Conservation (phyloP, 2,329 filamentous ascomycete species). For the Aspergillus amoenus region DNA sequence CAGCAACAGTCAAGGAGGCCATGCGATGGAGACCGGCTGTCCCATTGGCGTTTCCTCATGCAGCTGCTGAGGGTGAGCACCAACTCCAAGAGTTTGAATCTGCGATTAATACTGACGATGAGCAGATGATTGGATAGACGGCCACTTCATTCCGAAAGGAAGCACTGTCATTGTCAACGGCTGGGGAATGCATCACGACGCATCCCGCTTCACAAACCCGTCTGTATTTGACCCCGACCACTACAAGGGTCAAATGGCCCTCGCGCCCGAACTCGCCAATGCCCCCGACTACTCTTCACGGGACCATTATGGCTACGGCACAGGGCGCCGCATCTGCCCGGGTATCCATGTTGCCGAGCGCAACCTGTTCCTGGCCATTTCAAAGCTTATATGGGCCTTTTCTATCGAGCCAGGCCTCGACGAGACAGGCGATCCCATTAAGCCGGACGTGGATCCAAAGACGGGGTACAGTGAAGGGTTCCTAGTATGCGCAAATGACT, state of each 20-base stretch:
- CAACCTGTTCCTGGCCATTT: conserved; percentile 29
- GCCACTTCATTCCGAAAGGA: conserved; percentile 49
- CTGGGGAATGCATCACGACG: conserved; percentile 51
- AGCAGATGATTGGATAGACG: conserved; percentile 44
- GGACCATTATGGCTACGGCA: conserved; percentile 37
- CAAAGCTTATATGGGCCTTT: conserved; percentile 34
- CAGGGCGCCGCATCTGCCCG: conserved; percentile 32
- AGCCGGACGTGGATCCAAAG: not conserved
- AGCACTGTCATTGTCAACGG: conserved; percentile 45
- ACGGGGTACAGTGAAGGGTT: conserved; percentile 4
- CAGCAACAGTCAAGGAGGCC: conserved; percentile 11
- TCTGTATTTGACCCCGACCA: conserved; percentile 35
- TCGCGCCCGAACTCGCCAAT: conserved; percentile 23
- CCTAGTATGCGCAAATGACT: not conserved
- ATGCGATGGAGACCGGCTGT: too few relatives aligned
- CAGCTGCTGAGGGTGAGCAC: too few relatives aligned
- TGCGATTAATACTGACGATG: too few relatives aligned
- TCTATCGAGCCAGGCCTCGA: conserved; percentile 5
- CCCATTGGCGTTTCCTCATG: too few relatives aligned
- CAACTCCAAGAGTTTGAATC: too few relatives aligned
- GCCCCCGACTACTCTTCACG: conserved; percentile 26
- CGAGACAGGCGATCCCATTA: not conserved
- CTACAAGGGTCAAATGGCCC: conserved; percentile 11
- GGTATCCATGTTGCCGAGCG: conserved; percentile 37
- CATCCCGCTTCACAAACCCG: conserved; percentile 37